A percentile compares a stretch with the other conserved stretches of the same genome.
These are phyloP conservation scores for Rhodamnia rubescens DNA, from an alignment of 345 rosid species.

Conservation along the genomic window DNA sequence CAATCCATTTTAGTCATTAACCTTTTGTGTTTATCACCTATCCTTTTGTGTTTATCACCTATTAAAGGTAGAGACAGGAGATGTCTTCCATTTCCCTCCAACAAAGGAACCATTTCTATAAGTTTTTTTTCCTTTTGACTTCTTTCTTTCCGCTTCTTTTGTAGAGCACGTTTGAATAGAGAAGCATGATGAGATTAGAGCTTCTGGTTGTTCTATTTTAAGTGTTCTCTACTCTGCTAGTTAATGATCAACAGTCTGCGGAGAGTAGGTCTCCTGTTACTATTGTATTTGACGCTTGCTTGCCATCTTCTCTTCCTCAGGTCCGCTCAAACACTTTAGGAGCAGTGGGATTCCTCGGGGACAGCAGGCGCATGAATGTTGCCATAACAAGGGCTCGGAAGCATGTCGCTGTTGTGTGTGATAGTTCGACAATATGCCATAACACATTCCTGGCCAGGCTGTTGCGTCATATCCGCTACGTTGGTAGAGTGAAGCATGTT, in stretches of 20 bases:
- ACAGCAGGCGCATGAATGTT: constrained; percentile 84
- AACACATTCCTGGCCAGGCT: constrained; percentile 88
- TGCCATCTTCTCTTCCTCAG: constrained; percentile 11
- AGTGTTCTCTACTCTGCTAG: neutral
- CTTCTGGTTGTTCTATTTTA: neutral
- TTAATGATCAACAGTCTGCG: neutral
- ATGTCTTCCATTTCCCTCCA: neutral
- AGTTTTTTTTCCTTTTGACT: neutral
- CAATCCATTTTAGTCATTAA: neutral
- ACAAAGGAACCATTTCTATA: neutral
- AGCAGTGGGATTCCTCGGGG: constrained; percentile 93
- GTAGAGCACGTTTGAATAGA: neutral
- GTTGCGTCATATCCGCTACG: constrained; percentile 74
- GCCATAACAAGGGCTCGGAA: constrained; percentile 85
- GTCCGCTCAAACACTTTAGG: constrained; percentile 79
- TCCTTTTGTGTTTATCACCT: neutral
- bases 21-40: neutral
- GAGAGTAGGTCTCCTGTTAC: neutral
- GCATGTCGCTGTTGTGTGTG: constrained; percentile 87
- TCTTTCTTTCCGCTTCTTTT: neutral
- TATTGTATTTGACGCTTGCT: neutral
- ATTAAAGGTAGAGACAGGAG: neutral
- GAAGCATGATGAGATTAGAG: neutral
- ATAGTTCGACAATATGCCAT: constrained; percentile 90
- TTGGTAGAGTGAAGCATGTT: constrained; percentile 82